phyloP scores from a whole-genome alignment of 1,139 yeast genomes.

The Kodamaea derodonti region DNA sequence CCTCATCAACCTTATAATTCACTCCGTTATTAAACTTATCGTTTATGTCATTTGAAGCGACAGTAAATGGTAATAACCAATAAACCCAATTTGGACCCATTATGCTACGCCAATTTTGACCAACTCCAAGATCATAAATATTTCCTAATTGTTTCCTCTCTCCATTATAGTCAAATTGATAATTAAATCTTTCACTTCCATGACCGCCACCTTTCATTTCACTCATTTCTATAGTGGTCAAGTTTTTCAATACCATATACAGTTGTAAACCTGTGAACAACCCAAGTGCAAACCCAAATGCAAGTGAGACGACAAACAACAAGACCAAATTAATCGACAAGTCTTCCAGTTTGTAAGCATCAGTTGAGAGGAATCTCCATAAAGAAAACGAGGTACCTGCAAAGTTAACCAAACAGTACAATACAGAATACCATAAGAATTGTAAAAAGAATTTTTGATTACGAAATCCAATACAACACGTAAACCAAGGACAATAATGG shows the following conservation, averaged over 20 bases:
- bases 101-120: slow-evolving; percentile 58
- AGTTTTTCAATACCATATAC: slow-evolving; percentile 57
- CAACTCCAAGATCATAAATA: slow-evolving; percentile 68
- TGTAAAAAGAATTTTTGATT: slow-evolving; percentile 82
- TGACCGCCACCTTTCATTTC: slow-evolving; percentile 31
- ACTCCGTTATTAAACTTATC: slow-evolving; percentile 45
- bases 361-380: slow-evolving; percentile 47
- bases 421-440: slow-evolving; percentile 56
- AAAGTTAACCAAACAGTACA: slow-evolving; percentile 27
- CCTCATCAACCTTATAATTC: slow-evolving; percentile 46
- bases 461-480: slow-evolving; percentile 77
- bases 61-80: slow-evolving; percentile 69
- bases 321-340: slow-evolving; percentile 61
- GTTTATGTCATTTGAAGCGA: slow-evolving; percentile 19
- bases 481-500: slow-evolving; percentile 98
- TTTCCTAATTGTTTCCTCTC: slow-evolving; percentile 46
- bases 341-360: slow-evolving; percentile 27
- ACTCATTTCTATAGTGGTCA: slow-evolving; percentile 80
- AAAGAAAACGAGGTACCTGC: slow-evolving; percentile 4
- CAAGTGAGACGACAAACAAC: slow-evolving; percentile 54
- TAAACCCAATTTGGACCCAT: slow-evolving; percentile 66
- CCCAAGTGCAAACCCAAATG: slow-evolving; percentile 61
- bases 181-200: slow-evolving; percentile 32
- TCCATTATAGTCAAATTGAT: slow-evolving; percentile 33
- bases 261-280: slow-evolving; percentile 58